These are phyloP conservation scores for Fusarium sp. DNA, from an alignment of 2,329 filamentous ascomycete genomes.

Conservation along the genomic window DNA sequence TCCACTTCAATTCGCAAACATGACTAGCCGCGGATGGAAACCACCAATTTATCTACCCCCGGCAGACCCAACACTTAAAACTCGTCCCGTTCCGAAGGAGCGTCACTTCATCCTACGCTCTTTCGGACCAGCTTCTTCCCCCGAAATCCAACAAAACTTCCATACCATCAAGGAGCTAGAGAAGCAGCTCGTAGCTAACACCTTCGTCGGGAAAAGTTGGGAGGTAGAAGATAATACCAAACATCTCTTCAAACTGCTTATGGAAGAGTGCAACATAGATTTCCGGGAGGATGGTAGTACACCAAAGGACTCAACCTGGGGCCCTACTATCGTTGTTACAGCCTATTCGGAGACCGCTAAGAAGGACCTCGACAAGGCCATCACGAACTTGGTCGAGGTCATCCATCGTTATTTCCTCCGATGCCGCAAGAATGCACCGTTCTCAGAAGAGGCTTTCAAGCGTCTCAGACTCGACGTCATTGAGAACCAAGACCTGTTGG, in stretches of 20 bases:
- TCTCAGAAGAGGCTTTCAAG: slow-evolving; percentile 12
- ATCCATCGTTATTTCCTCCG: slow-evolving; percentile 13
- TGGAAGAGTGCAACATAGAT: no score
- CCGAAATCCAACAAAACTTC: not conserved
- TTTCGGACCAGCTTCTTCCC: slow-evolving; percentile 1
- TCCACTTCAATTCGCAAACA: not conserved
- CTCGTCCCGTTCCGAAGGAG: slow-evolving; percentile 4
- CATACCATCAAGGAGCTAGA: not conserved
- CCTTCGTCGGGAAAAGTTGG: not conserved
- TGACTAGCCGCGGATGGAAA: slow-evolving; percentile 3
- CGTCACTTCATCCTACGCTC: not conserved
- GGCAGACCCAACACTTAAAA: slow-evolving; percentile 6
- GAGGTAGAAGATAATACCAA: not conserved
- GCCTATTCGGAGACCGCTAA: not conserved
- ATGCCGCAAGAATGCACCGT: not conserved
- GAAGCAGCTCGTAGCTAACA: not conserved
- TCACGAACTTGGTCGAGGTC: slow-evolving; percentile 1
- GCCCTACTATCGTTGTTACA: not conserved
- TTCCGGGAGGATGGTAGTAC: not conserved
- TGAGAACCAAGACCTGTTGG: slow-evolving; percentile 4
- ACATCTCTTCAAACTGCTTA: not conserved
- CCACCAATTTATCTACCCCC: not conserved
- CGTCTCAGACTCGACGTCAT: slow-evolving; percentile 23
- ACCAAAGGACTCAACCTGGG: not conserved
- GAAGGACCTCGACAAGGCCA: not conserved